A percentile compares a stretch with the other conserved stretches of the same genome.
Evolutionary conservation across 2,329 filamentous ascomycete genomes (phyloP).

Genomic region (Knufia petricola): DNA sequence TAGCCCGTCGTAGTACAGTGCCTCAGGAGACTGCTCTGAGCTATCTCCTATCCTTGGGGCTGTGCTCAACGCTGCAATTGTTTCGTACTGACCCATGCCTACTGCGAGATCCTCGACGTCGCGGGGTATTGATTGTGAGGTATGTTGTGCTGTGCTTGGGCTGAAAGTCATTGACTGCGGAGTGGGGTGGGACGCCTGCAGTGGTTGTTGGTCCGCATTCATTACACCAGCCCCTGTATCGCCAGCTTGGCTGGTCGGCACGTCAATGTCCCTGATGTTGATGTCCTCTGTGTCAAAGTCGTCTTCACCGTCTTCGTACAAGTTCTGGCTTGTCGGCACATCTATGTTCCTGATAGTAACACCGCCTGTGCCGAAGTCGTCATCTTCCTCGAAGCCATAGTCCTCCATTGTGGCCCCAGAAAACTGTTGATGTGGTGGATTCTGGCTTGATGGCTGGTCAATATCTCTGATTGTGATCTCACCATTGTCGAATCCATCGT

Average conservation of each 20-base stretch:
- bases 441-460: slow-evolving; percentile 8
- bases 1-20: slow-evolving; percentile 15
- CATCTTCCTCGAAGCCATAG: slow-evolving; percentile 33
- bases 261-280: slow-evolving; percentile 37
- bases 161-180: slow-evolving; percentile 24
- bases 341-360: slow-evolving; percentile 33
- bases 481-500: slow-evolving; percentile 27
- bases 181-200: slow-evolving; percentile 23
- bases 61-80: slow-evolving; percentile 5
- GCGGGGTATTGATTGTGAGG: slow-evolving; percentile 23
- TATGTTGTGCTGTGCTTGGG: slow-evolving; percentile 21
- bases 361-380: slow-evolving; percentile 42
- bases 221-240: neutral
- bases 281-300: slow-evolving; percentile 29
- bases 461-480: slow-evolving; percentile 6
- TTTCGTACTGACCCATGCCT: slow-evolving; percentile 19
- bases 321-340: neutral
- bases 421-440: neutral
- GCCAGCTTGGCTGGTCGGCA: neutral
- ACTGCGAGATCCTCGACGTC: slow-evolving; percentile 22
- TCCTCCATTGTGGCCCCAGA: neutral
- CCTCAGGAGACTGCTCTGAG: neutral
- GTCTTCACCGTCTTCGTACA: slow-evolving; percentile 14
- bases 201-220: slow-evolving; percentile 10
- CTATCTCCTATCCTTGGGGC: neutral